Conservation (phyloP, 108 stramenopile species). For the Mediolabrus comicus region DNA sequence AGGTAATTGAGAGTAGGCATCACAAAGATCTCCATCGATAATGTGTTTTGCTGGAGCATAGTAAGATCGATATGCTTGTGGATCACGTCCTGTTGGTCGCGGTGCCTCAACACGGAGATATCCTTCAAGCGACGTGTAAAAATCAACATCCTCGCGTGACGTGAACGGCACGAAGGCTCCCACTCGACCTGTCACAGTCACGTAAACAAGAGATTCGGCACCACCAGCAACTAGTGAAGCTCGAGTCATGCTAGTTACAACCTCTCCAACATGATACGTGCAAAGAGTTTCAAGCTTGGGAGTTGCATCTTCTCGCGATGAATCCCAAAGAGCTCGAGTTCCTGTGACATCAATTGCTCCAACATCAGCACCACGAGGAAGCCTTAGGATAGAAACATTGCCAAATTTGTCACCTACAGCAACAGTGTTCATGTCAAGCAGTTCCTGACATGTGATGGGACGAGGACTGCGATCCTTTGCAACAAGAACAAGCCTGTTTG, state of each 20-base stretch:
- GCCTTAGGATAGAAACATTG: slow-evolving; percentile 90
- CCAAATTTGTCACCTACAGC: slow-evolving; percentile 98
- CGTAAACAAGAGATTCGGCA: slow-evolving; percentile 89
- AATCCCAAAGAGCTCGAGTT: slow-evolving; percentile 73
- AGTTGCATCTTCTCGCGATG: slow-evolving; percentile 56
- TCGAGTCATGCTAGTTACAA: slow-evolving; percentile 91
- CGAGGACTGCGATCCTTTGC: slow-evolving; percentile 91
- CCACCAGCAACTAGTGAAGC: slow-evolving; percentile 90
- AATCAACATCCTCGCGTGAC: slow-evolving; percentile 93
- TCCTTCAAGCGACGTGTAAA: slow-evolving; percentile 93
- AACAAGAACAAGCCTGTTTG: slow-evolving; percentile 85
- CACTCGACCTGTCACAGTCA: slow-evolving; percentile 90
- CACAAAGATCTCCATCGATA: slow-evolving; percentile 96
- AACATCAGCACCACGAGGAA: slow-evolving; percentile 78
- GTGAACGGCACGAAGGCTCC: slow-evolving; percentile 92
- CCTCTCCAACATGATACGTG: slow-evolving; percentile 90
- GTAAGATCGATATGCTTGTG: slow-evolving; percentile 91
- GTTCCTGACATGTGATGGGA: slow-evolving; percentile 80
- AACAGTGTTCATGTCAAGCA: slow-evolving; percentile 96
- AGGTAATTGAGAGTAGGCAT: slow-evolving; percentile 77
- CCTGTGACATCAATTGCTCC: slow-evolving; percentile 75
- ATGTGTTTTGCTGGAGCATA: slow-evolving; percentile 93
- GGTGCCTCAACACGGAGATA: slow-evolving; percentile 77
- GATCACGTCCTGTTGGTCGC: slow-evolving; percentile 90
- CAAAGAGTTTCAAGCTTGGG: slow-evolving; percentile 88